These are phyloP conservation scores for Rhynchosporium agropyri DNA, from an alignment of 2,329 filamentous ascomycete species.

Conservation along the genomic window DNA sequence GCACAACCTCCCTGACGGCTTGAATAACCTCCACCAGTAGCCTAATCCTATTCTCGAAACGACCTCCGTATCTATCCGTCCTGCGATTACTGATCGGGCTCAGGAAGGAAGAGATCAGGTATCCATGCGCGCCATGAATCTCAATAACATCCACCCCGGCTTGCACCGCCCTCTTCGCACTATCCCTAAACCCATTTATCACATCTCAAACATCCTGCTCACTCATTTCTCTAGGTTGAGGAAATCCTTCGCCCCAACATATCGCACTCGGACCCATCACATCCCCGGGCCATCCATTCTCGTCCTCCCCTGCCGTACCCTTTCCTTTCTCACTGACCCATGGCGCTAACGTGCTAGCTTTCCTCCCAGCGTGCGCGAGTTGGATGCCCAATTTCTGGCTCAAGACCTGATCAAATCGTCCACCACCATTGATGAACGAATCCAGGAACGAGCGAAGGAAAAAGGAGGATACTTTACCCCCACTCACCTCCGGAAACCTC, in stretches of 20 bases:
- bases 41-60: slow-evolving; percentile 67
- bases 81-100: slow-evolving; percentile 61
- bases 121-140: slow-evolving; percentile 65
- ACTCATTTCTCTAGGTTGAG: slow-evolving; percentile 62
- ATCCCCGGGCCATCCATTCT: slow-evolving; percentile 46
- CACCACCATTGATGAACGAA: no score
- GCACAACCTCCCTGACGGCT: slow-evolving; percentile 55
- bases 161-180: slow-evolving; percentile 43
- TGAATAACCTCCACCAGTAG: slow-evolving; percentile 58
- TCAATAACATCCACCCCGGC: slow-evolving; percentile 67
- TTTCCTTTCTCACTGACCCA: slow-evolving; percentile 40
- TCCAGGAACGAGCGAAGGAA: no score
- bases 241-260: slow-evolving; percentile 57
- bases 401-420: no score
- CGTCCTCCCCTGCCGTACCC: slow-evolving; percentile 38
- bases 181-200: slow-evolving; percentile 44
- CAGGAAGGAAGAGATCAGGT: slow-evolving; percentile 67
- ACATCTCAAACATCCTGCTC: slow-evolving; percentile 44
- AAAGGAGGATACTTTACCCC: no score
- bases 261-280: slow-evolving; percentile 59
- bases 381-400: slow-evolving; percentile 70
- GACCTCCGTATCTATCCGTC: slow-evolving; percentile 67
- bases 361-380: slow-evolving; percentile 64
- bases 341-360: slow-evolving; percentile 44
- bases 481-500: no score